Evolutionary conservation across 2,329 filamentous ascomycete genomes (phyloP).

Genomic region (Didymosphaeria variabile): DNA sequence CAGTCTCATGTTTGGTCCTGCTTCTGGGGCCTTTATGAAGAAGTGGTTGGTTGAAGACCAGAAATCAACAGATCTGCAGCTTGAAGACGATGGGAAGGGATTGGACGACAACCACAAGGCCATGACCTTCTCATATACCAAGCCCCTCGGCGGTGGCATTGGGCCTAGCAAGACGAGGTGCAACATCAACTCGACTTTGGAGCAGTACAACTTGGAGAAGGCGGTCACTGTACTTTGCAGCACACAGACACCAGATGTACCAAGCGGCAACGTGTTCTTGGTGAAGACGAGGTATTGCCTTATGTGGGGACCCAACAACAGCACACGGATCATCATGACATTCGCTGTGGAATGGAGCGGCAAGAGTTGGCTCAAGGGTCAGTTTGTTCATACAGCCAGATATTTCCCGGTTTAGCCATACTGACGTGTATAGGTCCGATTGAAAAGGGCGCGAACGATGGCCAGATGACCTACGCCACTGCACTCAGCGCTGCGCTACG

Average conservation of each 20-base stretch:
- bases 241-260: constrained; percentile 93
- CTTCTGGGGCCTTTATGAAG: constrained; percentile 80
- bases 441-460: constrained; percentile 92
- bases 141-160: constrained; percentile 83
- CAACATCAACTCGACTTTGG: constrained; percentile 84
- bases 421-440: constrained; percentile 74
- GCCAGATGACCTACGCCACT: constrained; percentile 83
- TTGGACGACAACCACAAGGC: constrained; percentile 77
- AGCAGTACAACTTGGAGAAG: constrained; percentile 86
- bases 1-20: constrained; percentile 83
- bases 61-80: constrained; percentile 86
- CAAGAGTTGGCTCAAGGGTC: constrained; percentile 98
- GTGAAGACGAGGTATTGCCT: constrained; percentile 96
- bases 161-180: constrained; percentile 96
- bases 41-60: constrained; percentile 88
- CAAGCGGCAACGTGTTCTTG: constrained; percentile 88
- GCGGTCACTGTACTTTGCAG: constrained; percentile 81
- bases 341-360: constrained; percentile 95
- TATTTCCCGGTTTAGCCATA: constrained; percentile 5
- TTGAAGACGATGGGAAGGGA: constrained; percentile 83
- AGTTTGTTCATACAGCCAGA: constrained; percentile 37
- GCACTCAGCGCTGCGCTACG: constrained; percentile 80
- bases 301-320: constrained; percentile 87
- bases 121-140: constrained; percentile 86
- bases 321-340: constrained; percentile 85